Conservation (phyloP, 2,329 filamentous ascomycete species). For the Cladorrhinum sp. region DNA sequence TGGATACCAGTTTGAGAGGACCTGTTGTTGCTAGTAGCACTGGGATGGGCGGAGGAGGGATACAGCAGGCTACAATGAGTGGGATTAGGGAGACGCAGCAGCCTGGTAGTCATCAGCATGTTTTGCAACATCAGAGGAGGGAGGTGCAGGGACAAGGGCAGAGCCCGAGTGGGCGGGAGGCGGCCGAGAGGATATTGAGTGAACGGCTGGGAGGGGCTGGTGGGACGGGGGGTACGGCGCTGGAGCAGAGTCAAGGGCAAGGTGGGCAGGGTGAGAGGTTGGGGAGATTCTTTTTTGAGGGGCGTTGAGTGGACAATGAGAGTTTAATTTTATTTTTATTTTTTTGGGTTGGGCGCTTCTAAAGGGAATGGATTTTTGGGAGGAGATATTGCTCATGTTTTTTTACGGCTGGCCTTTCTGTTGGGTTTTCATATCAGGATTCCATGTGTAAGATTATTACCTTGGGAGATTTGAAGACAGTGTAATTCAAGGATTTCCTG, state of each 20-base stretch:
- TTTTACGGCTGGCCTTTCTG: no score
- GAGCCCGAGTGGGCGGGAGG: slow-evolving; percentile 44
- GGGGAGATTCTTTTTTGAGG: slow-evolving; percentile 61
- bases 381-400: no score
- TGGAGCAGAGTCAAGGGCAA: slow-evolving; percentile 34
- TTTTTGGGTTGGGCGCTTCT: not conserved
- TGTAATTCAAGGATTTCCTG: no score
- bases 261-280: slow-evolving; percentile 43
- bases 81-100: slow-evolving; percentile 37
- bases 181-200: slow-evolving; percentile 63
- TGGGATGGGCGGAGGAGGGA: not conserved
- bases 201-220: slow-evolving; percentile 54
- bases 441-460: no score
- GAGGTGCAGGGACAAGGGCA: no score
- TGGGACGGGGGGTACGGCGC: slow-evolving; percentile 35
- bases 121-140: slow-evolving; percentile 10
- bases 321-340: not conserved
- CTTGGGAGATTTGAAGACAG: no score
- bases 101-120: slow-evolving; percentile 29
- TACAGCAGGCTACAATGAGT: slow-evolving; percentile 28
- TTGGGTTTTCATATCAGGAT: no score
- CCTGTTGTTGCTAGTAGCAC: slow-evolving; percentile 34
- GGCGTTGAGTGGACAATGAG: slow-evolving; percentile 29
- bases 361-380: not conserved
- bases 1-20: slow-evolving; percentile 63